Conservation (phyloP, 2,329 filamentous ascomycete species). For the Diplodia sapinea region DNA sequence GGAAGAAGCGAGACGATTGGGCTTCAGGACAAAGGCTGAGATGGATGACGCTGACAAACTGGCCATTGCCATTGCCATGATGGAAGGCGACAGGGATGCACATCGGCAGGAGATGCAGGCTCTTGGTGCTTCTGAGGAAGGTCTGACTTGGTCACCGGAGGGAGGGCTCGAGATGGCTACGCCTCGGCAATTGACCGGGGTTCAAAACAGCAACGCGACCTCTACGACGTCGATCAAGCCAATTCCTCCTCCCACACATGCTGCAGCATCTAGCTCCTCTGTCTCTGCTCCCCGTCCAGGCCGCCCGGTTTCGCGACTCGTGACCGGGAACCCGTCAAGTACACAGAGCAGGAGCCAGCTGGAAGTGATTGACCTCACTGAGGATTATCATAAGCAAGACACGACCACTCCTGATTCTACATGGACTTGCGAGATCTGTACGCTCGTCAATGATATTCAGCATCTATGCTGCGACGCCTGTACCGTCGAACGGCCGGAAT, state of each 20-base stretch:
- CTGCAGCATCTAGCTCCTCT: neutral
- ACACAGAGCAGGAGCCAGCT: slow-evolving; percentile 33
- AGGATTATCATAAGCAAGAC: slow-evolving; percentile 35
- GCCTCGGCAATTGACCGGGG: slow-evolving; percentile 44
- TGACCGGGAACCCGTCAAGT: slow-evolving; percentile 35
- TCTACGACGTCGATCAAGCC: slow-evolving; percentile 19
- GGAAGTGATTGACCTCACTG: slow-evolving; percentile 31
- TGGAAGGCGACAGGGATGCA: slow-evolving; percentile 83
- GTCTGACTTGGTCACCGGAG: slow-evolving; percentile 46
- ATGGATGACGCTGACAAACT: slow-evolving; percentile 88
- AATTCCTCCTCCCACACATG: neutral
- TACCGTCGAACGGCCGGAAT: slow-evolving; percentile 58
- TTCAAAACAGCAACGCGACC: slow-evolving; percentile 21
- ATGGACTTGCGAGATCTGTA: slow-evolving; percentile 68
- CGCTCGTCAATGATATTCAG: slow-evolving; percentile 64
- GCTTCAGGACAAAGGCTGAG: slow-evolving; percentile 82
- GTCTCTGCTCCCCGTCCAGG: slow-evolving; percentile 35
- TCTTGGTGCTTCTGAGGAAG: slow-evolving; percentile 48
- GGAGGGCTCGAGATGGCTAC: slow-evolving; percentile 45
- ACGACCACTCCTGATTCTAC: slow-evolving; percentile 43
- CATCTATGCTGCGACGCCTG: slow-evolving; percentile 68
- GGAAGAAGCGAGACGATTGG: slow-evolving; percentile 67
- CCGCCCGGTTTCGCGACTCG: slow-evolving; percentile 45
- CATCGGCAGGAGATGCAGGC: slow-evolving; percentile 56
- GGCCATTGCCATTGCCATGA: slow-evolving; percentile 83